Evolutionary conservation across 1,284 basidiomycete species (phyloP).

Genomic region (Afroboletus lepidellus): DNA sequence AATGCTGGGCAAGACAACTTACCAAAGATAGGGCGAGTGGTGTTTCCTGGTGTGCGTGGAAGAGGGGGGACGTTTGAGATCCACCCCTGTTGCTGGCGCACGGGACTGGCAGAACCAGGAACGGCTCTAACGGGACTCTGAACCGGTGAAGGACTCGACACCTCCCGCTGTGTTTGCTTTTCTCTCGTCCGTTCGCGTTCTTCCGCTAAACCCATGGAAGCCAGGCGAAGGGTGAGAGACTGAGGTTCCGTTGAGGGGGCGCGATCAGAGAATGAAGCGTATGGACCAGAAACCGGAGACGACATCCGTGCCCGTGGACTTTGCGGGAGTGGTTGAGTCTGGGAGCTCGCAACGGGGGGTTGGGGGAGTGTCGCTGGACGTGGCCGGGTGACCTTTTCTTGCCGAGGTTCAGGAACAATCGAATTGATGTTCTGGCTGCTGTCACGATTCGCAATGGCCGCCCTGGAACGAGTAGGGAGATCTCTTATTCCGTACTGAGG

Average conservation of each 20-base stretch:
- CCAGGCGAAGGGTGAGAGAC: constrained; percentile 32
- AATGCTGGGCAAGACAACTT: constrained; percentile 7
- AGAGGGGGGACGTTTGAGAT: constrained; percentile 30
- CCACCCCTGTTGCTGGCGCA: constrained; percentile 25
- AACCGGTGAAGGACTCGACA: background rate
- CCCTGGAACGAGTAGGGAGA: constrained; percentile 24
- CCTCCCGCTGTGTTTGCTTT: constrained; percentile 7
- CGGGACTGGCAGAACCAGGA: constrained; percentile 13
- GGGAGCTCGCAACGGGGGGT: constrained; percentile 9
- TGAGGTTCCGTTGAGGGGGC: constrained; percentile 18
- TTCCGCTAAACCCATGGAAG: constrained; percentile 25
- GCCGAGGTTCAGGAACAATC: background rate
- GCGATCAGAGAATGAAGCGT: constrained; percentile 11
- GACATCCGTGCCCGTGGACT: constrained; percentile 13
- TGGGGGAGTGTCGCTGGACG: constrained; percentile 29
- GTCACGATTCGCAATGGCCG: constrained; percentile 21
- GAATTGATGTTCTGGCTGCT: background rate
- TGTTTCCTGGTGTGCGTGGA: constrained; percentile 27
- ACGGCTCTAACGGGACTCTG: constrained; percentile 12
- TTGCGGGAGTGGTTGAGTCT: constrained; percentile 8
- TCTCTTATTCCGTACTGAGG: constrained; percentile 33
- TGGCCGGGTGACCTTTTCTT: constrained; percentile 7
- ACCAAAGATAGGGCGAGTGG: constrained; percentile 15
- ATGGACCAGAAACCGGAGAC: constrained; percentile 10
- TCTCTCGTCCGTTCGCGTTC: constrained; percentile 19